Base-by-base conservation (phyloP, 2,329 filamentous ascomycete genomes). In the Pseudopyricularia javanii region DNA sequence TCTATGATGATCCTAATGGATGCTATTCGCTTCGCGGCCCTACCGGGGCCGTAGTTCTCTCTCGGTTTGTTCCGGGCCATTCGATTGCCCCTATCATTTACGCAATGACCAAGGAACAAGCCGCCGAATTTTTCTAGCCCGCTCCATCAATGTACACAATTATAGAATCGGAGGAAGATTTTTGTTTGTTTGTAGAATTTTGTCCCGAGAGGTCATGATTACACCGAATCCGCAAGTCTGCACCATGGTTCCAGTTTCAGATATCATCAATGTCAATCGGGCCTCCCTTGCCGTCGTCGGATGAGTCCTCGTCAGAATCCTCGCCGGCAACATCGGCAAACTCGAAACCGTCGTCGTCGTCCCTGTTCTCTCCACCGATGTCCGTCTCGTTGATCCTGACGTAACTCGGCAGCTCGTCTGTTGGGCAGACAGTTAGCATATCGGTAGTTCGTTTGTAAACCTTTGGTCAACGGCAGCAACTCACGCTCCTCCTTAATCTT, bases 351-450 rank as follows among this genome's bases (percentile, higher is more conserved):
- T 87, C 89, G 66, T 95, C 89, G 71, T 93, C 91, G 69, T 95
- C 86, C 70, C 90, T 91, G 70, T 91, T 88, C 71, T 91, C 88
- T 65, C 88, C 82, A 66, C 86, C 95, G 49, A 89, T 95, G 72
- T 97, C 93, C 59, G 90, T 95, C 82, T 98, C 93, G 82, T 98
- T 98, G 82, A 98, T 98, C 86, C 97, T 97, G 69, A 93, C 93
- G 65, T 83, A 87, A 75, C 97, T 93, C 61, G 93, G 93, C 56
- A 98, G 79, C 73, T 98, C 93, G 70, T 93, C 93, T 53, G 22
- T 17, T 37, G 48, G 28, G 28, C 28, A n/a, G 26, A 33, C 17
- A 15, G 33, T 34, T 32, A 22, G 17, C 3, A 28, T 11, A 17
- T 17, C 9, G 12, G 28, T n/a, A 40, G 8, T 32, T 22, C 6